Evolutionary conservation across 495 filamentous ascomycete species (phyloP).

Genomic region (Cladorrhinum samala): DNA sequence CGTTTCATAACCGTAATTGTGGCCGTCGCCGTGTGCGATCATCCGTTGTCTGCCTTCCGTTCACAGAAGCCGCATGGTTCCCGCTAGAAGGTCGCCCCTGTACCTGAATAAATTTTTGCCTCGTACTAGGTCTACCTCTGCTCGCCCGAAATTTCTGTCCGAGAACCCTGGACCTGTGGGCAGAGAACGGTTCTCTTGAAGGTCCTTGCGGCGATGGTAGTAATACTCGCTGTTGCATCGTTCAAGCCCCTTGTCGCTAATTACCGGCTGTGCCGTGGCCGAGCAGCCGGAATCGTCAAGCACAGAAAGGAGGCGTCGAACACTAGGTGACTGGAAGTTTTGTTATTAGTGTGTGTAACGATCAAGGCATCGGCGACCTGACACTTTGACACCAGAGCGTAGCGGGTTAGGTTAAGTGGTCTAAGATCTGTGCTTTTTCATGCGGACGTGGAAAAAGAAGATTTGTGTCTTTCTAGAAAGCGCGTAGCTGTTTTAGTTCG

Average conservation of each 20-base stretch:
- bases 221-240: background rate
- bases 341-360: constrained; percentile 1
- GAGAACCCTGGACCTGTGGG: background rate
- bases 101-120: background rate
- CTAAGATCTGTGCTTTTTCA: background rate
- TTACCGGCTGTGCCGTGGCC: constrained; percentile 25
- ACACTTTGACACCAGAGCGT: background rate
- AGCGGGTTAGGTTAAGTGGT: constrained; percentile 2
- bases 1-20: background rate
- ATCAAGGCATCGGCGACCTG: constrained; percentile 4
- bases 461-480: background rate
- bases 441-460: background rate
- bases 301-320: constrained; percentile 1
- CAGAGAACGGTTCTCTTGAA: background rate
- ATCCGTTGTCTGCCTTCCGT: background rate
- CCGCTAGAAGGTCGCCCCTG: background rate
- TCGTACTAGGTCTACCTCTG: background rate
- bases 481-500: background rate
- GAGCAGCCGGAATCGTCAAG: constrained; percentile 23
- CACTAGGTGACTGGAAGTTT: background rate
- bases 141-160: background rate
- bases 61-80: background rate
- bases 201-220: background rate
- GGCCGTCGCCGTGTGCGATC: background rate
- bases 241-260: constrained; percentile 5